phyloP scores from a whole-genome alignment of 371 early-diverging fungal species.

The Mortierella sp. region DNA sequence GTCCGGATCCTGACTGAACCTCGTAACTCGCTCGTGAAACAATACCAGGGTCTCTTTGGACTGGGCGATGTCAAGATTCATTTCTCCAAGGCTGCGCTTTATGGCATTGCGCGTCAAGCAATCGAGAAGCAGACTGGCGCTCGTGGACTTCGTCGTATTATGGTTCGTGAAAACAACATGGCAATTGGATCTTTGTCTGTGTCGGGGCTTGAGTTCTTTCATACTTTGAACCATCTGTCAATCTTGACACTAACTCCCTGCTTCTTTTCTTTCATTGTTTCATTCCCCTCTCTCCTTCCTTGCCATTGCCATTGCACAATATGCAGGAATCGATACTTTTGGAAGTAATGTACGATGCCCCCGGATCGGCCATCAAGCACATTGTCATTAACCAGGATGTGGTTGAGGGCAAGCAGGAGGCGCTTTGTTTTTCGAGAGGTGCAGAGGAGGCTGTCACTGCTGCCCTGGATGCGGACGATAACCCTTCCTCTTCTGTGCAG shows the following conservation, averaged over 20 bases:
- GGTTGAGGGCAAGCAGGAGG: constrained; percentile 64
- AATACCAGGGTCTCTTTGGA: constrained; percentile 81
- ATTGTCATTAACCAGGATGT: constrained; percentile 76
- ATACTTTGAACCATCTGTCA: neutral
- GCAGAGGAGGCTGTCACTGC: constrained; percentile 55
- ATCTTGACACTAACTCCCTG: neutral
- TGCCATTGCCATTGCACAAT: neutral
- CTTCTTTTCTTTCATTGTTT: neutral
- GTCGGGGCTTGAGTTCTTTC: neutral
- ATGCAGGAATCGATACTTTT: constrained; percentile 74
- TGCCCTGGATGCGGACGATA: constrained; percentile 15
- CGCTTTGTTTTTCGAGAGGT: constrained; percentile 70
- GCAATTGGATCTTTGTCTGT: neutral
- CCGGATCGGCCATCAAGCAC: constrained; percentile 71
- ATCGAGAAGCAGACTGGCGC: constrained; percentile 88
- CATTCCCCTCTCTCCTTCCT: neutral
- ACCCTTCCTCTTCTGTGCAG: neutral
- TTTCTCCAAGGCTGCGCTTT: constrained; percentile 77
- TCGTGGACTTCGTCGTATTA: constrained; percentile 85
- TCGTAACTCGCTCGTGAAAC: constrained; percentile 83
- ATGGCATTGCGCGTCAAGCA: constrained; percentile 78
- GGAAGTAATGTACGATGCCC: constrained; percentile 85
- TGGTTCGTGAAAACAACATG: constrained; percentile 62
- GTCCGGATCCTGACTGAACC: constrained; percentile 86
- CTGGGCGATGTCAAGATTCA: constrained; percentile 74